Evolutionary conservation across 129 eudicot species (phyloP), one percentile per base, ranked within the genome.

Genomic region (Lactuca sativa): DNA sequence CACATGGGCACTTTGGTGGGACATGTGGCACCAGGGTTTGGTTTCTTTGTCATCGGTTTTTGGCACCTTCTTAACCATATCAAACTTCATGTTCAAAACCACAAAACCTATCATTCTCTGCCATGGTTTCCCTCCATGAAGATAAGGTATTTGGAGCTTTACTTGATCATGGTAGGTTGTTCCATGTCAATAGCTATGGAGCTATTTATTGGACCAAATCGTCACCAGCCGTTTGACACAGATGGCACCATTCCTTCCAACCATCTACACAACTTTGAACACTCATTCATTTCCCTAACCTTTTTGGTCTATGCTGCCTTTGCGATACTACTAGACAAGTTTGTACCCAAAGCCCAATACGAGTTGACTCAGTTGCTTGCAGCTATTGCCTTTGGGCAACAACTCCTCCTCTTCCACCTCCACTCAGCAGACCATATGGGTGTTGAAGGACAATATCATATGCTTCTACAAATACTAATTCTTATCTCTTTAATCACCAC

Each of bases 371-470:
- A 82, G 43, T 58, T 86, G 31, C 82, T 92, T 13, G 95, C 59
- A 2, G 77, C 84, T 3, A 55, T 83, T 0, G 96, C 98, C 0
- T 92, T 92, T 6, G 95, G 77, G 33, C 98, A 92, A 72, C 95
- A 92, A 62, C 85, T 92, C 31, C 85, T 92, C n/a, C 70, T 92
- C 43, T 92, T 92, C 77, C 92, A 92, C 78, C 95, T 92, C 55
- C 98, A 92, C 76, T 92, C 98, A 2, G 73, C 96, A 30, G 98
- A 92, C 62, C 98, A 92, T 56, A 92, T 89, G 98, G 98, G 98
- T 2, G 86, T 89, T 4, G 98, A 92, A 83, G 98, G 98, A 9
- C 96, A 92, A 43, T 92, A 92, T 75, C 98, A 92, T 41, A 82
- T 82, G 86, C 90, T 92, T 16, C 84, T 92, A 15, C 96, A 92